Conservation (phyloP, 1,284 basidiomycete species). For the Cryptococcus jaspeensis region DNA sequence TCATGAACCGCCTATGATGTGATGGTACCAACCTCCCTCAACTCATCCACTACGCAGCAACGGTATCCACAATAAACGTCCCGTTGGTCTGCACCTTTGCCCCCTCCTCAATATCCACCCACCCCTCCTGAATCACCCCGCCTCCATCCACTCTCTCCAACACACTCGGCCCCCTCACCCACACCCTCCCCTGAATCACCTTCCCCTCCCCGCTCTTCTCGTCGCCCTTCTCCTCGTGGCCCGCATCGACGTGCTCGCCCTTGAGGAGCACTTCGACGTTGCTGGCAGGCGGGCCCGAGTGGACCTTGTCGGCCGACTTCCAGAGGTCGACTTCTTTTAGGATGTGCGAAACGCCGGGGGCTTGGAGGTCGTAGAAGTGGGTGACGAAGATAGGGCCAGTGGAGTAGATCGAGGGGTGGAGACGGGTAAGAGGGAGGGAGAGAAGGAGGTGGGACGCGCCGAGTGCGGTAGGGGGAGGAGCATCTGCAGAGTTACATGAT, state of each 20-base stretch:
- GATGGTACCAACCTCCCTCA: neutral
- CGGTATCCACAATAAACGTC: constrained; percentile 30
- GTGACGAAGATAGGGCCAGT: constrained; percentile 41
- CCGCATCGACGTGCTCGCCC: constrained; percentile 24
- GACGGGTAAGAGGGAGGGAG: constrained; percentile 39
- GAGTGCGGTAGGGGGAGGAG: constrained; percentile 24
- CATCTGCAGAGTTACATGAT: constrained; percentile 18
- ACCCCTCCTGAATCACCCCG: constrained; percentile 19
- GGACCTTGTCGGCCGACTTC: constrained; percentile 17
- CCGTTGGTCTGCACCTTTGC: constrained; percentile 43
- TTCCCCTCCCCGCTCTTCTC: constrained; percentile 7
- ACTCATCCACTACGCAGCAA: neutral
- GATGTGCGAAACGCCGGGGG: constrained; percentile 21
- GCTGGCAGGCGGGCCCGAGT: constrained; percentile 43
- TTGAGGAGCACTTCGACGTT: constrained; percentile 47
- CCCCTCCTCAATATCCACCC: constrained; percentile 27
- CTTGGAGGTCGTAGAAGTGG: constrained; percentile 46
- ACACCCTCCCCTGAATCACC: constrained; percentile 26
- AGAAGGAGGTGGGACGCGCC: constrained; percentile 40
- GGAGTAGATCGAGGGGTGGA: constrained; percentile 29
- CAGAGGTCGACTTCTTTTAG: constrained; percentile 15
- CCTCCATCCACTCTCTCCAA: constrained; percentile 17
- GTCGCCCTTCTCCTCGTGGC: constrained; percentile 1
- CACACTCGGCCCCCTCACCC: constrained; percentile 36
- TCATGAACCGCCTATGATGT: neutral